Base-by-base conservation (phyloP, 495 filamentous ascomycete species). In the Penicillium verhagenii region DNA sequence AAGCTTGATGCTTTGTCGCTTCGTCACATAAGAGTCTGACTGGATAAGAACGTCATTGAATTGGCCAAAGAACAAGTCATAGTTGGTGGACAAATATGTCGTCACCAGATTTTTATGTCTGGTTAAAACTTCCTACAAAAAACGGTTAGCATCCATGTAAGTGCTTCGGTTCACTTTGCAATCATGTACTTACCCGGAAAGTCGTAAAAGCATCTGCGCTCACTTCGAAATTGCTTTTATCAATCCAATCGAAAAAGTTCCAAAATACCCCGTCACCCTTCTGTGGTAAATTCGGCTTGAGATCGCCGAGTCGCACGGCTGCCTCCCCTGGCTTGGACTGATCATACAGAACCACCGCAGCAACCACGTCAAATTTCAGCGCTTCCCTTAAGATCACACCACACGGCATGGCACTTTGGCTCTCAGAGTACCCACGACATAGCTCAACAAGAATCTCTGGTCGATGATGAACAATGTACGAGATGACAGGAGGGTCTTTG, bases 211-310 rank as follows among this genome's bases (percentile, higher is more conserved):
- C 92, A 75, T 97, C 95, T 26, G 95, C 92, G 62, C 91, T 92
- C 53, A 97, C 88, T 75, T 99, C 95, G 68, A 99, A 99, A 16
- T 87, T 91, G 55, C 90, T 87, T 64, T 88, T 86, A 67, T 97
- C 91, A 52, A 99, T 96, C 89, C 92, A 99, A 44, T 89, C 82
- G 65, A 99, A 99, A 72, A 97, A 97, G n/a, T 79, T 83, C 95
- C 95, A 99, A 66, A 99, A 97, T 2, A 96, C 82, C 0, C 92
- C 92, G 13, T 82, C 77, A 16, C 91, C 91, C 10, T 76, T 84
- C 57, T 91, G 86, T 25, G 77, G 82, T 11, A 79, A 68, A 23
- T 85, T 82, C 19, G 82, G 79, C 58, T 91, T 84, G 52, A 95
- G 82, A 1, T 81, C 85, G 2, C 73, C 81, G 6, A 92, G 71